A percentile compares a stretch with the other conserved stretches of the same genome.
Conservation (phyloP, 2,329 filamentous ascomycete genomes). For the Seiridium cupressi region DNA sequence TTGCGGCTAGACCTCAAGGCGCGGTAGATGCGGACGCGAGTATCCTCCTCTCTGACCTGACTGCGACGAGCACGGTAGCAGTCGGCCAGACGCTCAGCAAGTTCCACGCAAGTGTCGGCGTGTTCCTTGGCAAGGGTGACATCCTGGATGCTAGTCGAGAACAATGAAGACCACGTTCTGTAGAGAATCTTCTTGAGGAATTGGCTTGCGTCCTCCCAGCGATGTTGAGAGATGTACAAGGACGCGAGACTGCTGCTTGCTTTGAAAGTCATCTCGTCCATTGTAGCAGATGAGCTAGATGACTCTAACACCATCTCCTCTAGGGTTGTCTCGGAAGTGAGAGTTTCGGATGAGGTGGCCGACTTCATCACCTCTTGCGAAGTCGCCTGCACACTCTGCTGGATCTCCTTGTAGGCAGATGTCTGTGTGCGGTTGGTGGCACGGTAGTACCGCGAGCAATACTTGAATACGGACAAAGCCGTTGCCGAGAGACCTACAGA, state of each 20-base stretch:
- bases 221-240: conserved; percentile 42
- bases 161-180: conserved; percentile 43
- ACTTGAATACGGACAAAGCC: conserved; percentile 47
- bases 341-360: conserved; percentile 28
- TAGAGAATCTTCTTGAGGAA: conserved; percentile 43
- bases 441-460: conserved; percentile 32
- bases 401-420: conserved; percentile 37
- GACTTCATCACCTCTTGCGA: conserved; percentile 39
- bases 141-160: conserved; percentile 40
- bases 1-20: not conserved
- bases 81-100: conserved; percentile 43
- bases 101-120: conserved; percentile 41
- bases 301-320: conserved; percentile 42
- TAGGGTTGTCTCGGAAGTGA: conserved; percentile 37
- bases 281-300: conserved; percentile 33
- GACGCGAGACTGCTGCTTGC: conserved; percentile 36
- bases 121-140: conserved; percentile 40
- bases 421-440: conserved; percentile 32
- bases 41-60: conserved; percentile 32
- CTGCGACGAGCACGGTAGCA: conserved; percentile 39
- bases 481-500: conserved; percentile 39
- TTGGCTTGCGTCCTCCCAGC: conserved; percentile 43
- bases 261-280: conserved; percentile 37
- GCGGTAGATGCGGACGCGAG: conserved; percentile 16
- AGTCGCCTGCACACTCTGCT: conserved; percentile 39